Percentiles rank a stretch among this genome's conserved stretches.
phyloP scores from a whole-genome alignment of 495 filamentous ascomycete genomes.

The Aspergillus conjunctus region DNA sequence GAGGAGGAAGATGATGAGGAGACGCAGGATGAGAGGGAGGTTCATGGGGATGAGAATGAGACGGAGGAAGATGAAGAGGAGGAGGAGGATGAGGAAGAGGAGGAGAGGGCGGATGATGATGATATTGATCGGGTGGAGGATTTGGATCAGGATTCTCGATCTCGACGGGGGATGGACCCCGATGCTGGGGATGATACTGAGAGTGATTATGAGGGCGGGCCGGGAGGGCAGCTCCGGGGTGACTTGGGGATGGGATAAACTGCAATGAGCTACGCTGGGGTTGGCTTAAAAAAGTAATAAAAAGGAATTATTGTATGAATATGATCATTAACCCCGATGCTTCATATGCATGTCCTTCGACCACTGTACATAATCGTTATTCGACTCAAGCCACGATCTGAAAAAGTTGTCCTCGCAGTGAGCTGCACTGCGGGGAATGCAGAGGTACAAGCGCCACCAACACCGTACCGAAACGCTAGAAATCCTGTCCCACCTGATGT shows the following conservation, averaged over 20 bases:
- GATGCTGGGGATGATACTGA: conserved; percentile 46
- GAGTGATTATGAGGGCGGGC: conserved; percentile 46
- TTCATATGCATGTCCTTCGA: conserved; percentile 6
- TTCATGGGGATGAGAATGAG: conserved; percentile 52
- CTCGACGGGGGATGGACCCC: conserved; percentile 37
- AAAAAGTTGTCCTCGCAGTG: neutral
- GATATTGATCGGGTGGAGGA: conserved; percentile 69
- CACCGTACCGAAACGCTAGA: conserved; percentile 7
- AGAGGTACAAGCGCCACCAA: neutral
- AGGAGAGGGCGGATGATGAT: conserved; percentile 52
- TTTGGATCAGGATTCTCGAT: conserved; percentile 44
- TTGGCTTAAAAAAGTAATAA: neutral
- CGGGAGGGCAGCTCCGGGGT: conserved; percentile 46
- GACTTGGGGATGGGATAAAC: conserved; percentile 42
- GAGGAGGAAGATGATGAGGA: conserved; percentile 56
- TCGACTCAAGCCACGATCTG: neutral
- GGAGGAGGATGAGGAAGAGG: conserved; percentile 55
- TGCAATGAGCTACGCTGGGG: neutral
- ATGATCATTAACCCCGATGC: conserved; percentile 7
- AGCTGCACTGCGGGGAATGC: neutral
- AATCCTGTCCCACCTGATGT: neutral
- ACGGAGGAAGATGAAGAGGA: conserved; percentile 57
- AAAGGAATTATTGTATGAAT: conserved; percentile 17
- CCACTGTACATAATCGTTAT: conserved; percentile 1
- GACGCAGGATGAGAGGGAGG: conserved; percentile 51